Conservation (phyloP, 768 basidiomycete genomes). For the Suillus luteus region DNA sequence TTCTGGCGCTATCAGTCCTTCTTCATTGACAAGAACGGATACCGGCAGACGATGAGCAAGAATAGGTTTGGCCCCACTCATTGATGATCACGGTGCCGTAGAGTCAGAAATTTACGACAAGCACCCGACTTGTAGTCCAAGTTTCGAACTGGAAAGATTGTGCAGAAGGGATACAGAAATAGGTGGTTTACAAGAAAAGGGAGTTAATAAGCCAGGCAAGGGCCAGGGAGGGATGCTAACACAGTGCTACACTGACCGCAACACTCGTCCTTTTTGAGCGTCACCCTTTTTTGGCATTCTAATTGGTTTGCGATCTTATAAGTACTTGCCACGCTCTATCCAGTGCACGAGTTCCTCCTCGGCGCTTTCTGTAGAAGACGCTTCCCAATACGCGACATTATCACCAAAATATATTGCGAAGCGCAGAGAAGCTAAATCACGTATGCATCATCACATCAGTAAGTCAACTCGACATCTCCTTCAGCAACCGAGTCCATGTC, state of each 20-base stretch:
- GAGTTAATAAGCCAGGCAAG: background rate
- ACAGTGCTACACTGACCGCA: conserved; percentile 5
- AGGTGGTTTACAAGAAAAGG: background rate
- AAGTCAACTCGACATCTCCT: conserved; percentile 63
- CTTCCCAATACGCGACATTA: conserved; percentile 9
- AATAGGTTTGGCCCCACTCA: conserved; percentile 34
- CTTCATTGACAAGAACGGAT: conserved; percentile 37
- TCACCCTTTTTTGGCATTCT: background rate
- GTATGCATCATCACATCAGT: conserved; percentile 31
- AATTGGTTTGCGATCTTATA: conserved; percentile 5
- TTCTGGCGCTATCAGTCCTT: conserved; percentile 48
- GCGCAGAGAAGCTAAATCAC: conserved; percentile 21
- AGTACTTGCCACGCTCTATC: background rate
- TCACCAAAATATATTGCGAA: conserved; percentile 31
- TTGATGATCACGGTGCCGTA: conserved; percentile 16
- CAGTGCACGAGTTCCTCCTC: background rate
- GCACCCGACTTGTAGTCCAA: background rate
- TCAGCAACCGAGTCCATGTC: conserved; percentile 95
- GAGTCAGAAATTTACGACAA: background rate
- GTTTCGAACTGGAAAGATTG: background rate
- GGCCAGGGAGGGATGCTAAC: background rate
- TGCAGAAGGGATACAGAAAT: conserved; percentile 2
- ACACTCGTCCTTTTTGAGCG: conserved; percentile 6
- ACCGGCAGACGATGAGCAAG: conserved; percentile 56
- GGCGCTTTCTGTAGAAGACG: background rate